Conservation (phyloP, 371 early-diverging fungal species). For the Mortierella sp. region DNA sequence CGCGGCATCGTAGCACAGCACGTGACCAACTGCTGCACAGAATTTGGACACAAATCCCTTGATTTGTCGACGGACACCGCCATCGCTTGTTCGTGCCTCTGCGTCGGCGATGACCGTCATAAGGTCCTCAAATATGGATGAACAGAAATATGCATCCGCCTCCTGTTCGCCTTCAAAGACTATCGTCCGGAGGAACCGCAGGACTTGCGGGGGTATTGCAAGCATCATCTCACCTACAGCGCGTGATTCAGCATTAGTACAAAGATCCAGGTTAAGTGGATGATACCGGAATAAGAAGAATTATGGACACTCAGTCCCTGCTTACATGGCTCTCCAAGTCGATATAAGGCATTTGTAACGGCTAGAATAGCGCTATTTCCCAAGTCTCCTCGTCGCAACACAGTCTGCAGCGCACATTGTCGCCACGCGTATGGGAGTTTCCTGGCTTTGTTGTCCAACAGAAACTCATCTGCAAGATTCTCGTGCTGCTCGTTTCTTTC, state of each 20-base stretch:
- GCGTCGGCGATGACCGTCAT: constrained; percentile 27
- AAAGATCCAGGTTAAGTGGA: too few species aligned
- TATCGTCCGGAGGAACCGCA: constrained; percentile 26
- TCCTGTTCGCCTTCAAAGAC: constrained; percentile 33
- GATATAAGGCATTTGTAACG: constrained; percentile 36
- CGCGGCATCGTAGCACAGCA: constrained; percentile 43
- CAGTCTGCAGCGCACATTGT: constrained; percentile 17
- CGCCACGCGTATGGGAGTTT: constrained; percentile 29
- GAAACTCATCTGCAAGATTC: constrained; percentile 24
- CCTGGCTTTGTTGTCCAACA: constrained; percentile 23
- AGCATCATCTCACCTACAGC: constrained; percentile 46
- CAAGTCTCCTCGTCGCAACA: constrained; percentile 11
- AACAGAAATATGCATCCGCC: constrained; percentile 24
- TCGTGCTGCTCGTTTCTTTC: constrained; percentile 10
- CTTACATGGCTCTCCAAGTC: constrained; percentile 31
- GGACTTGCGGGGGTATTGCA: constrained; percentile 19
- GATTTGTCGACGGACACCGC: constrained; percentile 1
- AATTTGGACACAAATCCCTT: constrained; percentile 22
- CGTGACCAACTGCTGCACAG: constrained; percentile 22
- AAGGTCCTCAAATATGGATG: constrained; percentile 34
- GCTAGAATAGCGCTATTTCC: constrained; percentile 18
- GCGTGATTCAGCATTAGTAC: too few species aligned
- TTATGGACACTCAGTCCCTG: too few species aligned
- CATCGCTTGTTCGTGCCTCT: not conserved
- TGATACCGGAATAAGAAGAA: too few species aligned